Evolutionary conservation across 2,329 filamentous ascomycete species (phyloP), one percentile per base, ranked within the genome.

Genomic region (Aspergillus intermedius): DNA sequence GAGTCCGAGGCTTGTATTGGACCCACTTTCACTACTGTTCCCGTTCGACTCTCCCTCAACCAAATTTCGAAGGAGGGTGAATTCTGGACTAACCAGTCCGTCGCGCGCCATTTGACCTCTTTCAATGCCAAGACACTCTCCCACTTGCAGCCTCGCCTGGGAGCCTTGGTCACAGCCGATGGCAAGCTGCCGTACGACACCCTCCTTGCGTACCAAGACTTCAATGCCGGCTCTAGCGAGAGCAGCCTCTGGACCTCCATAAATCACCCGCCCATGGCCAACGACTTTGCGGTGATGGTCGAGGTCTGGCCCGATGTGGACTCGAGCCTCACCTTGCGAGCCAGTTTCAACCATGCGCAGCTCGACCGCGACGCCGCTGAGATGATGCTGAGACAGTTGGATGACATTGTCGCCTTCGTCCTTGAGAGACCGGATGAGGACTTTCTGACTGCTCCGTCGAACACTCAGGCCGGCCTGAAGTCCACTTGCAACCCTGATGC

Each of bases 131-230:
- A 48, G 37, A 46, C 60, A 1, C 42, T 63, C 10, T 53, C 55
- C 6, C 48, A 63, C 19, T 45, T 63, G 30, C 61, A 63, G 40
- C 51, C 55, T 3, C 55, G 47, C 13, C 44, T 63, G 3, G 61
- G 61, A 13, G 58, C 60, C 5, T 23, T 62, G 9, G 52, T 56
- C 3, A 57, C 52, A 2, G 50, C 50, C 12, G 53, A 63, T 17
- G 59, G 59, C 3, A 52, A 57, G 5, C 49, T 67, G 15, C 65
- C 64, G 6, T 70, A 68, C 52, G 64, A 70, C 40, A 70, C 67
- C 1, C 55, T 63, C 9, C 47, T 70, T 8, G 65, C 64, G 7
- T 61, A 65, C 13, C 68, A 70, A 45, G 62, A 63, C 44, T 69
- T 62, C 44, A 59, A 49, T 15, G 52, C 52, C 34, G 49, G 51